These are phyloP conservation scores for Striga hermonthica DNA, from an alignment of 305 asterid genomes.

Conservation along the genomic window DNA sequence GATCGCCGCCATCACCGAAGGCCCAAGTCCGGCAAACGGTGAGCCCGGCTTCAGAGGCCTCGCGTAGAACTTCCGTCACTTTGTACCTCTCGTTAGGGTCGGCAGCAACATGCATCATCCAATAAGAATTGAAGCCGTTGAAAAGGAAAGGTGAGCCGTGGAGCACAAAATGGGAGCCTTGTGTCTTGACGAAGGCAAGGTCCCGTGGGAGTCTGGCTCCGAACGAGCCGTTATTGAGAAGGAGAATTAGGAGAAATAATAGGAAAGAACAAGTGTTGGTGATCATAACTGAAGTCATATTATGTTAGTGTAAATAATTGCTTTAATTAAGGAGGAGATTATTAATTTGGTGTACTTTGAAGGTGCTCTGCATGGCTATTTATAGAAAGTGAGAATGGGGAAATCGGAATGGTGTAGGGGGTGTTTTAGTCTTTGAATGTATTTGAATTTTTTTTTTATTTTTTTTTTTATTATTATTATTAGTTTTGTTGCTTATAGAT, in stretches of 20 bases:
- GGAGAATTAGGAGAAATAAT: not conserved
- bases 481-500: not conserved
- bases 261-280: too few relatives aligned
- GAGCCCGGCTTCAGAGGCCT: conserved; percentile 57
- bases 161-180: conserved; percentile 44
- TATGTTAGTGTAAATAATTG: not conserved
- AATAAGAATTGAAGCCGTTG: conserved; percentile 72
- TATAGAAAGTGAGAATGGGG: conserved; percentile 34
- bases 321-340: not conserved
- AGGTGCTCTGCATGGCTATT: conserved; percentile 34
- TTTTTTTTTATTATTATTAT: not conserved
- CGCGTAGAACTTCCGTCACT: conserved; percentile 49
- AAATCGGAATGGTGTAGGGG: conserved; percentile 14
- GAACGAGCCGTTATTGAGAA: not conserved
- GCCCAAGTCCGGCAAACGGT: conserved; percentile 76
- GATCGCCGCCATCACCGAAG: conserved; percentile 56
- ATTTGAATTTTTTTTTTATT: too few relatives aligned
- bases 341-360: not conserved
- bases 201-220: conserved; percentile 28
- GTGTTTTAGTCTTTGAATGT: not conserved
- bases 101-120: conserved; percentile 67
- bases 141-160: conserved; percentile 61
- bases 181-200: conserved; percentile 39
- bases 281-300: not conserved
- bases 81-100: conserved; percentile 46